These are phyloP conservation scores for Cornus florida DNA, from an alignment of 148 eudicot species.

Conservation along the genomic window DNA sequence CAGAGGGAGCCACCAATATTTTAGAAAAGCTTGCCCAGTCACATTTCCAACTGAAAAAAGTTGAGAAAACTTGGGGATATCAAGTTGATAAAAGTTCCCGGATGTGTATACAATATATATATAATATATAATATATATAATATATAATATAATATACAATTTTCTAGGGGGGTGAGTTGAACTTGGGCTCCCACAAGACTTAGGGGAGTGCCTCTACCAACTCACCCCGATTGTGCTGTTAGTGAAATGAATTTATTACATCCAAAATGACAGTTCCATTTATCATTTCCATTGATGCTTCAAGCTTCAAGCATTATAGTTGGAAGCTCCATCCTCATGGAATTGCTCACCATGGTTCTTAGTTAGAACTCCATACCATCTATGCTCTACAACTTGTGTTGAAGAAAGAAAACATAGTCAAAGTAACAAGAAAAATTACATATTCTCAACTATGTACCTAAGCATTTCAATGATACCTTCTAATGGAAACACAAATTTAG, in stretches of 20 bases:
- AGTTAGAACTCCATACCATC: constrained; percentile 1
- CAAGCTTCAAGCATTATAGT: background rate
- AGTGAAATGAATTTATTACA: background rate
- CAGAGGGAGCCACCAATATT: background rate
- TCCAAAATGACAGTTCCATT: background rate
- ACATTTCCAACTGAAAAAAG: background rate
- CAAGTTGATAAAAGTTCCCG: background rate
- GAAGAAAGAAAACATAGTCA: background rate
- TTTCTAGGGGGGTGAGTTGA: too few species aligned
- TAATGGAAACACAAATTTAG: background rate
- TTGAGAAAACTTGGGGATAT: background rate
- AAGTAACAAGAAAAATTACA: background rate
- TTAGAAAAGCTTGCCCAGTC: background rate
- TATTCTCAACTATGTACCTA: background rate
- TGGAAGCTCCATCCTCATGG: background rate
- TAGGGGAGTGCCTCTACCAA: too few species aligned
- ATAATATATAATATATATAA: background rate
- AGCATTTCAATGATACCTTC: background rate
- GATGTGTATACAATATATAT: background rate
- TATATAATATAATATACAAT: background rate
- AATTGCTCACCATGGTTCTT: background rate
- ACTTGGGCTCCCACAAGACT: too few species aligned
- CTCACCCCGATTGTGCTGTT: background rate
- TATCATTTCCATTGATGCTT: background rate
- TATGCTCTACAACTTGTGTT: background rate